Conservation (phyloP, 768 basidiomycete species). For the Boletellus sp. region DNA sequence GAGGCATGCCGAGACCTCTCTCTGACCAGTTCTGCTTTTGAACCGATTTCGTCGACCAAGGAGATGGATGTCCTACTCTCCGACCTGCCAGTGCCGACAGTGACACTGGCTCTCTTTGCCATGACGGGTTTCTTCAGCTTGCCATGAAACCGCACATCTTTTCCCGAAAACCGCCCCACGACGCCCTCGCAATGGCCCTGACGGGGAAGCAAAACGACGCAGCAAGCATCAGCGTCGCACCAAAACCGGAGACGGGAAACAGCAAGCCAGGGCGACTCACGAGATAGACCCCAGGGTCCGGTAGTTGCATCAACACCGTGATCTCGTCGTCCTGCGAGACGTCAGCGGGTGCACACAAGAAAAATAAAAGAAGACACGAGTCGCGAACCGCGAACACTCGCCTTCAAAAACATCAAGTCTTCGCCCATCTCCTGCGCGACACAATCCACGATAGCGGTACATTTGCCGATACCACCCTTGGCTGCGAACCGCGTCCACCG, state of each 20-base stretch:
- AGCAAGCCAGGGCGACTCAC: conserved; percentile 38
- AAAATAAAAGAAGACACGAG: too few relatives aligned
- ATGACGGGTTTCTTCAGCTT: conserved; percentile 79
- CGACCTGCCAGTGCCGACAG: background rate
- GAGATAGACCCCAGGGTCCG: conserved; percentile 55
- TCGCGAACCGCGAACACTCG: conserved; percentile 27
- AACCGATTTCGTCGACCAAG: conserved; percentile 9
- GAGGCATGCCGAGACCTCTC: conserved; percentile 9
- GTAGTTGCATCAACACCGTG: conserved; percentile 68
- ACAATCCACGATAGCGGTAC: conserved; percentile 70
- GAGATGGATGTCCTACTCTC: conserved; percentile 20
- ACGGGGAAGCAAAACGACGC: too few relatives aligned
- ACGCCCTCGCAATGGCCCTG: conserved; percentile 88
- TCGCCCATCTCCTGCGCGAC: conserved; percentile 62
- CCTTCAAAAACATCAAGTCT: conserved; percentile 88
- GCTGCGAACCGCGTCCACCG: conserved; percentile 83
- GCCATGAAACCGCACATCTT: conserved; percentile 63
- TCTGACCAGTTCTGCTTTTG: background rate
- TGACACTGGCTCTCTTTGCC: conserved; percentile 52
- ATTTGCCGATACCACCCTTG: conserved; percentile 83
- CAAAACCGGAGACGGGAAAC: background rate
- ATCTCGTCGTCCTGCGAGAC: conserved; percentile 69
- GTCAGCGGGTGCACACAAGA: conserved; percentile 7
- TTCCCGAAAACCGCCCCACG: conserved; percentile 67
- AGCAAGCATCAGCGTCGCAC: background rate